Evolutionary conservation across 2,329 filamentous ascomycete genomes (phyloP), one percentile per base, ranked within the genome.

Genomic region (Colletotrichum filicis): DNA sequence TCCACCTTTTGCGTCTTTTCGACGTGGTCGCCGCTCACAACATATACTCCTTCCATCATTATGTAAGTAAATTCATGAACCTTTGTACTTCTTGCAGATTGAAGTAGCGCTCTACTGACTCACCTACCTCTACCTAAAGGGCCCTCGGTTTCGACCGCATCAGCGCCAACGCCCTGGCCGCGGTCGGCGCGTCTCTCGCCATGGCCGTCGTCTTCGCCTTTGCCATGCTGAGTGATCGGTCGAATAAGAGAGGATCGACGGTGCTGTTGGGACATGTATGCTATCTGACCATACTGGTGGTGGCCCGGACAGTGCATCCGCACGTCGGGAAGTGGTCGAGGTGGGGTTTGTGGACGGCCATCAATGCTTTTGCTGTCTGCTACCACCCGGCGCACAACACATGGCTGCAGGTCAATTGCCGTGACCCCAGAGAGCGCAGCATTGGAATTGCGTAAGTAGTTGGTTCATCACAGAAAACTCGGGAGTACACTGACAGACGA

Each of bases 331-430:
- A 82, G 73, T 89, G 87, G 87, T 82, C 82, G 8, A 82, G 83
- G 12, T 87, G 85, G 80, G 86, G 82, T 0, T 78, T 89, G 6
- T 89, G 87, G 87, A 89, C 87, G 3, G 80, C 81, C 0, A 82
- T 88, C 3, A 89, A 89, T 76, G 80, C 79, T 1, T 83, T 89
- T 49, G 86, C 87, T 0, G 87, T 89, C 9, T 85, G 87, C 0
- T 89, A 89, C 74, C 87, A 89, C 76, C 87, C 87, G 0, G 82
- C 87, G 0, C 86, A 88, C 67, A 89, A 89, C 77, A 83, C 85
- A 0, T 89, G 87, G 87, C 79, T 87, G 22, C 86, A 88, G 76
- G 78, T 88, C 7, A 89, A 89, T 74, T 88, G 87, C 74, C 80
- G 79, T 16, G 84, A 84, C 22, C 76, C 84, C 0, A 78, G 83